Evolutionary conservation across 78 protist species (phyloP).

Genomic region (Dictyostelium citrinum): DNA sequence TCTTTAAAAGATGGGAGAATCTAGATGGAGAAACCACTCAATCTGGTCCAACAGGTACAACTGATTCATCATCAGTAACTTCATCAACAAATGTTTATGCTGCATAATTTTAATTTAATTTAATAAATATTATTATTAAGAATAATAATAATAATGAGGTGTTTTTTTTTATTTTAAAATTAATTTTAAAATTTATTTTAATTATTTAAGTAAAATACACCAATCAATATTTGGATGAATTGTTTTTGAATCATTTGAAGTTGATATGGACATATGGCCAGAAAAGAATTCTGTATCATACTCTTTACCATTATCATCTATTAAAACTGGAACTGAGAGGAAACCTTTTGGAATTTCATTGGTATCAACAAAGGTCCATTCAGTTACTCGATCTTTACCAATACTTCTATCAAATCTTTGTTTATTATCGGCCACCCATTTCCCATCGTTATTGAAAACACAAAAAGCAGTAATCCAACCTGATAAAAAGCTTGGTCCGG

Average conservation of each 20-base stretch:
- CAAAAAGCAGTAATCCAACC: slow-evolving; percentile 78
- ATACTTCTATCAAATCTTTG: background rate
- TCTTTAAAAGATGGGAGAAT: slow-evolving; percentile 67
- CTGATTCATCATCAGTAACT: background rate
- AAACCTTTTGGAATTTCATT: background rate
- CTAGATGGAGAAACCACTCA: background rate
- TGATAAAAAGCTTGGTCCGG: slow-evolving; percentile 19
- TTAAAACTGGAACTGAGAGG: background rate
- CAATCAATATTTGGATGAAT: slow-evolving; percentile 30
- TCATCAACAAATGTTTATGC: background rate
- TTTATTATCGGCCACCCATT: background rate
- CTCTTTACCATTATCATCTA: slow-evolving; percentile 1
- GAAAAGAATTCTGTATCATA: background rate
- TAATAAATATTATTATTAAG: too few species aligned
- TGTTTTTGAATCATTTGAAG: background rate
- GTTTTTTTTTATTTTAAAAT: too few species aligned
- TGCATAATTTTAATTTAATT: background rate
- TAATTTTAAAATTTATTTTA: too few species aligned
- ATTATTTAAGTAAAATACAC: background rate
- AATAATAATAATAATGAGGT: too few species aligned
- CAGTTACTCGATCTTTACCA: background rate
- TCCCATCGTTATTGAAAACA: slow-evolving; percentile 11
- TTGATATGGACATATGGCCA: background rate
- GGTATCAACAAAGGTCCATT: background rate
- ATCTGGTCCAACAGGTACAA: background rate